Evolutionary conservation across 2,329 filamentous ascomycete species (phyloP).

Genomic region (Ascochyta pisi): DNA sequence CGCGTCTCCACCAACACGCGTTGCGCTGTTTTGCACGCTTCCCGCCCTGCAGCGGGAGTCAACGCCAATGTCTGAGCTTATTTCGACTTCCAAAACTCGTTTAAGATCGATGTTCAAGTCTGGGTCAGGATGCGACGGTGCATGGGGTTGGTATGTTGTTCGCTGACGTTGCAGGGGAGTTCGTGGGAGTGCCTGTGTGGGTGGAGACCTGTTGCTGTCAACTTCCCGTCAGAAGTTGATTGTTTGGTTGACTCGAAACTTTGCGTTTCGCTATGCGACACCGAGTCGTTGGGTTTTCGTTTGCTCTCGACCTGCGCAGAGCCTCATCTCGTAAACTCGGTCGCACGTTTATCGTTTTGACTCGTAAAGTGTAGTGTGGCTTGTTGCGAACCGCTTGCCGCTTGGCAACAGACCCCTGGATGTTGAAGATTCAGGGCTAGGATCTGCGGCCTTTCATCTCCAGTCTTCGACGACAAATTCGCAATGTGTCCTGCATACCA

Average conservation of each 20-base stretch:
- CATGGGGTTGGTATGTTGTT: not conserved
- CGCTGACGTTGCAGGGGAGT: constrained; percentile 1
- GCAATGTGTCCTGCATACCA: constrained; percentile 4
- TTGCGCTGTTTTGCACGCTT: constrained; percentile 17
- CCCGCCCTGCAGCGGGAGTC: constrained; percentile 28
- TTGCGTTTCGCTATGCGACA: constrained; percentile 2
- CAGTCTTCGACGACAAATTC: not conserved
- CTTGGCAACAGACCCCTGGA: constrained; percentile 16
- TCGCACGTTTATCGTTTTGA: constrained; percentile 16
- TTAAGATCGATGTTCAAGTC: not conserved
- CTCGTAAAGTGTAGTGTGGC: constrained; percentile 17
- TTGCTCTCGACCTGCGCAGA: constrained; percentile 14
- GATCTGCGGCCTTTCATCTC: constrained; percentile 17
- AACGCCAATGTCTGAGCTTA: constrained; percentile 32
- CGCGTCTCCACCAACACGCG: constrained; percentile 31
- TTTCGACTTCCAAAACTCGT: constrained; percentile 20
- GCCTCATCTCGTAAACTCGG: constrained; percentile 17
- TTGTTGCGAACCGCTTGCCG: constrained; percentile 12
- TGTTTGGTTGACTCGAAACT: constrained; percentile 9
- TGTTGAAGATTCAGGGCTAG: constrained; percentile 15
- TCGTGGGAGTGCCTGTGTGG: not conserved
- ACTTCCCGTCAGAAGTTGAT: constrained; percentile 6
- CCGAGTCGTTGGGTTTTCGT: constrained; percentile 4
- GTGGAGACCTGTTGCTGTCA: not conserved
- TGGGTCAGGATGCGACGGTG: not conserved